A percentile compares a stretch with the other conserved stretches of the same genome.
Evolutionary conservation across 1,139 yeast species (phyloP).

Genomic region (Suhomyces kunorum): DNA sequence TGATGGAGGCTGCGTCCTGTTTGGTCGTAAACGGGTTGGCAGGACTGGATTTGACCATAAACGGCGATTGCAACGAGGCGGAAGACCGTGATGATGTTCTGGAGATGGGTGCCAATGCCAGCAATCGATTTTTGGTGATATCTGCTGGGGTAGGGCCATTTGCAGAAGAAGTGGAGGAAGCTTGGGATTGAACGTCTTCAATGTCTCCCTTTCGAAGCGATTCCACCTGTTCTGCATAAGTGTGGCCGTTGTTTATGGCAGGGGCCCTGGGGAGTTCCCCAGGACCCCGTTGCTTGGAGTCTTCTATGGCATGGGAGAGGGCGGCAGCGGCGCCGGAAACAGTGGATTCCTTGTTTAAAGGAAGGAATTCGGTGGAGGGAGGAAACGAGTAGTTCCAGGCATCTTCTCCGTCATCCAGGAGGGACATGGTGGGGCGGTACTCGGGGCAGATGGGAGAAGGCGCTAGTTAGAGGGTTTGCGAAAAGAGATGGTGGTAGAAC

Average conservation of each 20-base stretch:
- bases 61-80: conserved; percentile 38
- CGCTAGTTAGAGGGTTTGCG: background rate
- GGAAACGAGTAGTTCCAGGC: conserved; percentile 51
- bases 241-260: background rate
- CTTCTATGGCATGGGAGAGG: background rate
- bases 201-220: conserved; percentile 8
- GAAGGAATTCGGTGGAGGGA: conserved; percentile 38
- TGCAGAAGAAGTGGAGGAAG: conserved; percentile 9
- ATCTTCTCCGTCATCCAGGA: conserved; percentile 38
- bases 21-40: conserved; percentile 62
- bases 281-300: background rate
- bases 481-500: background rate
- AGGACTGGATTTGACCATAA: conserved; percentile 49
- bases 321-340: background rate
- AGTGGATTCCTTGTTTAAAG: conserved; percentile 4
- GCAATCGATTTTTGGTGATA: conserved; percentile 6
- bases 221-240: conserved; percentile 7
- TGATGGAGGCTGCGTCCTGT: conserved; percentile 50
- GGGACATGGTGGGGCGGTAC: conserved; percentile 1
- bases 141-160: conserved; percentile 6
- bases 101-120: conserved; percentile 12
- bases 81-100: conserved; percentile 28
- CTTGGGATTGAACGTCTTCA: conserved; percentile 15
- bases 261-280: background rate
- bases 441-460: background rate